Evolutionary conservation across 1,139 yeast genomes (phyloP), one percentile per base, ranked within the genome.

Genomic region (Nakaseomyces delphensis): DNA sequence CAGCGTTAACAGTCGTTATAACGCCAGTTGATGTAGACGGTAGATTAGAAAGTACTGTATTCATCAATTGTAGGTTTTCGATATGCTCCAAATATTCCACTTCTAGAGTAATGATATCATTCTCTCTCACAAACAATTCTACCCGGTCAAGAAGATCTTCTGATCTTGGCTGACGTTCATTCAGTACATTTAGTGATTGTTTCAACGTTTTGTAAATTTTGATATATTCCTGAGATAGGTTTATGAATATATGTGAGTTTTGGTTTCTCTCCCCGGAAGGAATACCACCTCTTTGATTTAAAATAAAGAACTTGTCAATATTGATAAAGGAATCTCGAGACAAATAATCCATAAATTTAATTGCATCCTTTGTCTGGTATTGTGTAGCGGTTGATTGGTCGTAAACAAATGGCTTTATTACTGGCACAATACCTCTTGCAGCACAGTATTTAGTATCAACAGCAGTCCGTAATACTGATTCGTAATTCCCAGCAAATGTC

Each of bases 221-320:
- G 1, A 77, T 70, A 53, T 74, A 81, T 56, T 91, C 98, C 60
- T 91, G 97, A 6, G 79, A 74, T 38, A 91, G 64, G 56, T 91
- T 91, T 48, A 91, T 79, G 48, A 82, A 83, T 1, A 91, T 95
- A 63, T 91, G 98, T 19, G 96, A 77, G 3, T 91, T 78, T 42
- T 81, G 79, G 44, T 76, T 74, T 48, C 97, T 69, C 57, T 87
- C 96, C 27, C 79, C 69, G 0, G 94, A 82, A 0, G 97, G 97
- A 9, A 86, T 81, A 0, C 98, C 98, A 1, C 98, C 98, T 11
- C 74, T 60, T 0, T 79, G 77, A 52, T 87, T 96, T 24, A 91
- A 67, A 50, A 82, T 76, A 7, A 91, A 77, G 24, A 91, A 65
- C 52, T 91, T 91, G 49, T 91, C 97, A 25, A 91, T 73, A 0